phyloP scores from a whole-genome alignment of 257 asterid species.

The Linderniella brevidens region DNA sequence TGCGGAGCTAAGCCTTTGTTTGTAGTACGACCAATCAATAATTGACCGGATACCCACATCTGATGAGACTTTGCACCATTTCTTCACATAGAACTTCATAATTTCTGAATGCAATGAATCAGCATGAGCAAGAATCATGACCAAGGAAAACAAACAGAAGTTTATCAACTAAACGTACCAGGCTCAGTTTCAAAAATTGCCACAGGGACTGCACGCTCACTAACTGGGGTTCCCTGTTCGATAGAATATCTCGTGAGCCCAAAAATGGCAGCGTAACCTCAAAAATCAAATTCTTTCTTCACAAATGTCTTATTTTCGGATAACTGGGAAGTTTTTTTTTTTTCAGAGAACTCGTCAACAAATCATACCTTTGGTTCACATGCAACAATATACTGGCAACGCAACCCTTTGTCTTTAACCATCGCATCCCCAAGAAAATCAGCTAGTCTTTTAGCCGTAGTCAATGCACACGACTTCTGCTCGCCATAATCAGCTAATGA shows the following conservation, averaged over 20 bases:
- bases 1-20: conserved; percentile 85
- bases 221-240: conserved; percentile 93
- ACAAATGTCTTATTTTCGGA: no score
- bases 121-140: conserved; percentile 17
- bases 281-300: conserved; percentile 1
- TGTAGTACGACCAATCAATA: conserved; percentile 97
- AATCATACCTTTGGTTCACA: conserved; percentile 84
- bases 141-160: conserved; percentile 9
- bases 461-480: conserved; percentile 95
- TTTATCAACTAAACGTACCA: conserved; percentile 24
- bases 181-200: conserved; percentile 92
- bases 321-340: no score
- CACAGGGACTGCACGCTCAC: conserved; percentile 98
- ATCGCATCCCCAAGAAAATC: conserved; percentile 93
- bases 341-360: no score
- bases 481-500: conserved; percentile 88
- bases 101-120: conserved; percentile 41
- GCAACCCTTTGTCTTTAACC: conserved; percentile 97
- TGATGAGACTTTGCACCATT: conserved; percentile 96
- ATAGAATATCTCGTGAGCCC: conserved; percentile 15
- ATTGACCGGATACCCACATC: conserved; percentile 87
- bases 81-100: conserved; percentile 68
- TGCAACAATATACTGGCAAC: conserved; percentile 89
- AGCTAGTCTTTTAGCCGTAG: conserved; percentile 94
- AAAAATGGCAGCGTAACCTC: conserved; percentile 5